phyloP scores from a whole-genome alignment of 2,329 filamentous ascomycete species.

The Aspergillus clavatus region DNA sequence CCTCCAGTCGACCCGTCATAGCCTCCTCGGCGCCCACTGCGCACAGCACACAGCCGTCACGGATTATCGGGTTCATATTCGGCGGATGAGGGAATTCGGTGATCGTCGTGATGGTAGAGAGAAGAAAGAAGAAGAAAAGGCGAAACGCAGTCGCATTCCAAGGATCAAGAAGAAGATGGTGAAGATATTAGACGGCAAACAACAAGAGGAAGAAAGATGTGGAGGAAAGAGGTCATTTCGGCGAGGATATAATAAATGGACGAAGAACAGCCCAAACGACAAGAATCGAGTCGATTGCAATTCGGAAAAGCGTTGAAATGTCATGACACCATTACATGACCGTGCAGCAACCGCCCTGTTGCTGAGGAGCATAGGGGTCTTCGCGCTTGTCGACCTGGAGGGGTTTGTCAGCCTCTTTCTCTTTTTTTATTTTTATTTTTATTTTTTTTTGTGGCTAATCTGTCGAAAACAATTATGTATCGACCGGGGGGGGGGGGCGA shows the following conservation, averaged over 20 bases:
- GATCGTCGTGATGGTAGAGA: not conserved
- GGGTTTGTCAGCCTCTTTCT: conserved; percentile 6
- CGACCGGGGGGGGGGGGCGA: too few species aligned
- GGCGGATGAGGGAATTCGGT: not conserved
- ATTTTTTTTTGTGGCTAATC: too few species aligned
- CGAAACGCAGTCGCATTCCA: not conserved
- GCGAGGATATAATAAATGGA: conserved; percentile 16
- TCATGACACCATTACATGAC: conserved; percentile 67
- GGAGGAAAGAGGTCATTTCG: conserved; percentile 15
- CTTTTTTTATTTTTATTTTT: too few species aligned
- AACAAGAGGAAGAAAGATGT: conserved; percentile 13
- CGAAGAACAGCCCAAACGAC: conserved; percentile 19
- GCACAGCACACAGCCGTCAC: conserved; percentile 6
- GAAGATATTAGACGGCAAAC: conserved; percentile 17
- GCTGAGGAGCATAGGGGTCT: conserved; percentile 96
- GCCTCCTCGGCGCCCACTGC: conserved; percentile 2
- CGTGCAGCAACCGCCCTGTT: conserved; percentile 85
- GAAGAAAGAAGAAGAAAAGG: too few species aligned
- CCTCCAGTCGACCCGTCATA: conserved; percentile 10
- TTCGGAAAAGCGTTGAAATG: conserved; percentile 15
- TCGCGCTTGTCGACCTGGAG: conserved; percentile 88
- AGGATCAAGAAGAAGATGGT: conserved; percentile 10
- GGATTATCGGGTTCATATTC: not conserved
- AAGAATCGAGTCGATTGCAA: conserved; percentile 20
- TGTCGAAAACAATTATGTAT: too few species aligned